These are phyloP conservation scores for Dioscorea alata DNA, from an alignment of 106 monocot genomes.

Conservation along the genomic window DNA sequence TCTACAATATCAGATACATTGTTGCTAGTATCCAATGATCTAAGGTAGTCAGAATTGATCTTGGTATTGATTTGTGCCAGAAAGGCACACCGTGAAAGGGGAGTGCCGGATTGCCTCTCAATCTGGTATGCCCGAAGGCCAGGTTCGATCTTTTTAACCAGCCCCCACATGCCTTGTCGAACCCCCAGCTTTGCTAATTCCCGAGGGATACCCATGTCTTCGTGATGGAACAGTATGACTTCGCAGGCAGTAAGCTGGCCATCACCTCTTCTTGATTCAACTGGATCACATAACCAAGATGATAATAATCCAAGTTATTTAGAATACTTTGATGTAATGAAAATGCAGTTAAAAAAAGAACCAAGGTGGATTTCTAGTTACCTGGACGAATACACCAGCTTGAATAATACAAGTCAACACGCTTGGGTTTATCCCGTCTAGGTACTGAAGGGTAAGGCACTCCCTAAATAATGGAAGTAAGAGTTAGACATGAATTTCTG, in stretches of 20 bases:
- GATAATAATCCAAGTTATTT: neutral
- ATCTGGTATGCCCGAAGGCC: constrained; percentile 77
- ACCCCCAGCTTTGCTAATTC: constrained; percentile 87
- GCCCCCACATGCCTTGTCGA: constrained; percentile 90
- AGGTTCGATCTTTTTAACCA: constrained; percentile 80
- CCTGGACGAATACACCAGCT: constrained; percentile 96
- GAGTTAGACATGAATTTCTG: too few species aligned
- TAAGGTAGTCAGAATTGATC: constrained; percentile 33
- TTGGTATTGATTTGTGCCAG: constrained; percentile 60
- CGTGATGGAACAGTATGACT: constrained; percentile 86
- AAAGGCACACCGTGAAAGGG: constrained; percentile 33
- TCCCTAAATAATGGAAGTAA: constrained; percentile 34
- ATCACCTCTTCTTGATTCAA: constrained; percentile 68
- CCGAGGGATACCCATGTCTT: constrained; percentile 97
- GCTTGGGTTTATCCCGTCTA: constrained; percentile 66
- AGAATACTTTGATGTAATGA: neutral
- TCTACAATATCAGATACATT: constrained; percentile 19
- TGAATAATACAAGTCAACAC: constrained; percentile 87
- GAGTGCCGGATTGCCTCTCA: constrained; percentile 25
- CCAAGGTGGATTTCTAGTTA: neutral
- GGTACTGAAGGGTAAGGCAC: constrained; percentile 53
- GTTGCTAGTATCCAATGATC: constrained; percentile 20
- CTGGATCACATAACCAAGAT: constrained; percentile 22
- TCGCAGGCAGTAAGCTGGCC: constrained; percentile 76
- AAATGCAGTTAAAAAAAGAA: neutral